These are phyloP conservation scores for Ceratorhiza oryzae-sativae DNA, from an alignment of 1,284 basidiomycete genomes.

Conservation along the genomic window DNA sequence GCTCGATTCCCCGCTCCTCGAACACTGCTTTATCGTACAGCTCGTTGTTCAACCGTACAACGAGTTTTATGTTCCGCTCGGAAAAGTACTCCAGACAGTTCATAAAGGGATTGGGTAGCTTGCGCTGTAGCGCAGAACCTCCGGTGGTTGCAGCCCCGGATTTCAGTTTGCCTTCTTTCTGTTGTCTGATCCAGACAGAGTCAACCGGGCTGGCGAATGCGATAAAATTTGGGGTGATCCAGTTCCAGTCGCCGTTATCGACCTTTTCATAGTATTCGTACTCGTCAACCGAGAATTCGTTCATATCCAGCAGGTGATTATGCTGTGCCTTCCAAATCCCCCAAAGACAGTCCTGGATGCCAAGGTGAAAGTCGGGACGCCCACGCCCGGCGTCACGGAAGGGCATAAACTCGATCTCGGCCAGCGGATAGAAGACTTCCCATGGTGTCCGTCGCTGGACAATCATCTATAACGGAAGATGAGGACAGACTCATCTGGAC, in stretches of 20 bases:
- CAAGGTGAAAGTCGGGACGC: conserved; percentile 90
- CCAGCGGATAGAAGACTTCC: conserved; percentile 93
- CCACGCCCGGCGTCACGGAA: conserved; percentile 97
- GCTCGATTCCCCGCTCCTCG: conserved; percentile 85
- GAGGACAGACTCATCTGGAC: background rate
- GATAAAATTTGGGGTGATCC: conserved; percentile 91
- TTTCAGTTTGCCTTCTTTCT: conserved; percentile 47
- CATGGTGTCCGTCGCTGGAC: conserved; percentile 91
- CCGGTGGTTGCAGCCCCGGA: conserved; percentile 47
- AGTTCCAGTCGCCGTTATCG: conserved; percentile 98
- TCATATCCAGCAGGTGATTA: conserved; percentile 87
- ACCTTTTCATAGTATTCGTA: conserved; percentile 96
- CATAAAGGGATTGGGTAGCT: conserved; percentile 76
- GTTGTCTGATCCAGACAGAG: conserved; percentile 59
- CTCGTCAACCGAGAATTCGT: conserved; percentile 87
- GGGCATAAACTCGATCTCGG: conserved; percentile 89
- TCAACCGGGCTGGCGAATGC: conserved; percentile 96
- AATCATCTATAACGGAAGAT: conserved; percentile 72
- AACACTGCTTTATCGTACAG: conserved; percentile 91
- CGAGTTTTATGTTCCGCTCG: conserved; percentile 85
- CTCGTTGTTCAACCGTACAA: conserved; percentile 93
- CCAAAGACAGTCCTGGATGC: conserved; percentile 93
- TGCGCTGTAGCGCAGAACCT: conserved; percentile 68
- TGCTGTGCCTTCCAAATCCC: conserved; percentile 95
- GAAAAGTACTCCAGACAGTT: conserved; percentile 94